These are phyloP conservation scores for Colletotrichum sp. DNA, from an alignment of 2,329 filamentous ascomycete species.

Conservation along the genomic window DNA sequence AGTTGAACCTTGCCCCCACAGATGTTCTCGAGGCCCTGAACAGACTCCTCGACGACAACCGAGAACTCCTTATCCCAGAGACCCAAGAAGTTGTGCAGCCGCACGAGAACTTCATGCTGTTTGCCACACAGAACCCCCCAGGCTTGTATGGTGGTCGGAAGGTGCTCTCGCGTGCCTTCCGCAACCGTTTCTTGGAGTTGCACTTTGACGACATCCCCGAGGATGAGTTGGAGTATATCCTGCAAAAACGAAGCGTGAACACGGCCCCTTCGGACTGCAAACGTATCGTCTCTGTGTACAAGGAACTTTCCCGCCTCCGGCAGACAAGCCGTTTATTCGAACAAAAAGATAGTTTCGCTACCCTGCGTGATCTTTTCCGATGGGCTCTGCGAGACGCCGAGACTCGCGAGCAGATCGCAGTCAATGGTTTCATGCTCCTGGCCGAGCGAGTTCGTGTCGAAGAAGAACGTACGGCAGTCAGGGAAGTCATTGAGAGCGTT, in stretches of 20 bases:
- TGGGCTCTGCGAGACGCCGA: slow-evolving; percentile 91
- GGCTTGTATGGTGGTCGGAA: slow-evolving; percentile 96
- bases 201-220: slow-evolving; percentile 99
- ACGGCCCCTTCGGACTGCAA: slow-evolving; percentile 90
- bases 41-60: slow-evolving; percentile 92
- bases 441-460: slow-evolving; percentile 93
- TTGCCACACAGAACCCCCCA: slow-evolving; percentile 96
- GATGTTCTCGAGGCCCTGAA: slow-evolving; percentile 97
- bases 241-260: slow-evolving; percentile 85
- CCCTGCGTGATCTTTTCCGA: slow-evolving; percentile 90
- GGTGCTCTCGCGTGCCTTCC: slow-evolving; percentile 89
- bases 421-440: slow-evolving; percentile 95
- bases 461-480: slow-evolving; percentile 85
- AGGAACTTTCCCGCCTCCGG: slow-evolving; percentile 85
- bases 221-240: slow-evolving; percentile 87
- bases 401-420: slow-evolving; percentile 84
- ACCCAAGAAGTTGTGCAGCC: slow-evolving; percentile 93
- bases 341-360: slow-evolving; percentile 97
- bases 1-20: slow-evolving; percentile 94
- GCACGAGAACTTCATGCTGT: slow-evolving; percentile 95
- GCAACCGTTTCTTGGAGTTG: slow-evolving; percentile 94
- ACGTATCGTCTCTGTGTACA: slow-evolving; percentile 92
- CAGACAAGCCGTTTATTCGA: slow-evolving; percentile 94
- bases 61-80: slow-evolving; percentile 93
- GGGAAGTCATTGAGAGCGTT: slow-evolving; percentile 84